phyloP scores from a whole-genome alignment of 495 filamentous ascomycete genomes.

The Margaritispora aquatica region DNA sequence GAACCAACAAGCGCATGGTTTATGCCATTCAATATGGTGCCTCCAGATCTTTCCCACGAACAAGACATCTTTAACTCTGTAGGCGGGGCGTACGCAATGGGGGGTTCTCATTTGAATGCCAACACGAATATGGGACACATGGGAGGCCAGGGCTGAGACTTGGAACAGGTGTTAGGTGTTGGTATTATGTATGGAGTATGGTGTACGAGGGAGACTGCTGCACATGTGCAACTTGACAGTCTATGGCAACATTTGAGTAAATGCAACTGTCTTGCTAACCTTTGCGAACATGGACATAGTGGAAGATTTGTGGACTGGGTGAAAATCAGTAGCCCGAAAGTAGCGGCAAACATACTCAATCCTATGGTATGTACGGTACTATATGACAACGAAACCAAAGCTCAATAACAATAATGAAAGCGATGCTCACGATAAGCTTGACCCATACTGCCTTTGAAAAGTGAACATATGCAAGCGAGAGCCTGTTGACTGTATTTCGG shows the following conservation, averaged over 20 bases:
- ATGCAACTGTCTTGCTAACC: background rate
- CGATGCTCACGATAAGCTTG: too few species aligned
- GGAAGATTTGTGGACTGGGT: too few species aligned
- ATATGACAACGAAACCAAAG: background rate
- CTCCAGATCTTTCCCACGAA: slow-evolving; percentile 53
- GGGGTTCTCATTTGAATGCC: slow-evolving; percentile 16
- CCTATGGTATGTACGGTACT: too few species aligned
- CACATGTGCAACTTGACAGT: background rate
- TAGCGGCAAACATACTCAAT: too few species aligned
- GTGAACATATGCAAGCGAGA: too few species aligned
- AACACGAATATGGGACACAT: slow-evolving; percentile 15
- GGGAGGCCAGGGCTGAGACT: slow-evolving; percentile 13
- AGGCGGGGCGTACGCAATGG: slow-evolving; percentile 17
- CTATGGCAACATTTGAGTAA: background rate
- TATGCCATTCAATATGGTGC: slow-evolving; percentile 89
- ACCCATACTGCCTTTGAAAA: background rate
- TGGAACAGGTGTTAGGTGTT: slow-evolving; percentile 1
- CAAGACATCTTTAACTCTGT: slow-evolving; percentile 17
- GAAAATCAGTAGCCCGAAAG: too few species aligned
- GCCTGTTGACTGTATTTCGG: too few species aligned
- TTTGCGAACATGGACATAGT: too few species aligned
- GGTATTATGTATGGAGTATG: background rate
- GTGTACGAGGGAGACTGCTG: background rate
- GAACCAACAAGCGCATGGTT: slow-evolving; percentile 79
- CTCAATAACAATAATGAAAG: background rate